Base-by-base conservation (phyloP, 768 basidiomycete species). In the Naganishia friedmannii region DNA sequence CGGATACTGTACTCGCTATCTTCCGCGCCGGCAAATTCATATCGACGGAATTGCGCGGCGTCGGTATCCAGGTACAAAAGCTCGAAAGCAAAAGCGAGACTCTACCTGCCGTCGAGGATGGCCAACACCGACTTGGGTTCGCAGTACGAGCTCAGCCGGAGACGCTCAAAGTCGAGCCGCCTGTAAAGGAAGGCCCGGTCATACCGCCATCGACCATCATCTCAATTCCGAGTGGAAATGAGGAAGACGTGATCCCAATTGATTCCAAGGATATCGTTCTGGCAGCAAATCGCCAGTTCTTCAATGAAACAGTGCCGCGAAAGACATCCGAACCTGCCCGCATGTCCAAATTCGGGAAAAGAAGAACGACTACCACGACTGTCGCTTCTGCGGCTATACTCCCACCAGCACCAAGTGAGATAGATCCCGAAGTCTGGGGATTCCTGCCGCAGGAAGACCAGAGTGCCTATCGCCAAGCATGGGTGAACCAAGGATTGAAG, bases 51-150 rank as follows among this genome's bases (percentile, higher is more conserved):
- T 82, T 98, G n/a, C 86, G 95, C 26, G 95, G 95, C 0, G 86
- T 98, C 68, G 93, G 91, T 0, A 89, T 98, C 9, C 92, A 94
- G 75, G 86, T 97, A 15, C 88, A 90, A 76, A 97, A 93, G 78
- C 84, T 98, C 5, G 92, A 96, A 80, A 83, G 84, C 8, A 74
- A 78, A 19, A 80, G 42, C 17, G 39, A 42, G 5, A 6, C 29
- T 17, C n/a, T 63, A 21, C 60, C 60, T 13, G 23, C 42, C 42
- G 23, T 58, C 46, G 45, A 53, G 31, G 56, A 69, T 8, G 68
- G 68, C 28, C 68, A 69, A 34, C 15, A 53, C 17, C 56, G 45
- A 7, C 48, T 69, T 2, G 57, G 29, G 4, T 69, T 69, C 37
- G 68, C 46, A 9, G n/a, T 63, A 13, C 39, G 42, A 45, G 17